Conservation (phyloP, 768 basidiomycete genomes). For the Aureoboletus auriporus region DNA sequence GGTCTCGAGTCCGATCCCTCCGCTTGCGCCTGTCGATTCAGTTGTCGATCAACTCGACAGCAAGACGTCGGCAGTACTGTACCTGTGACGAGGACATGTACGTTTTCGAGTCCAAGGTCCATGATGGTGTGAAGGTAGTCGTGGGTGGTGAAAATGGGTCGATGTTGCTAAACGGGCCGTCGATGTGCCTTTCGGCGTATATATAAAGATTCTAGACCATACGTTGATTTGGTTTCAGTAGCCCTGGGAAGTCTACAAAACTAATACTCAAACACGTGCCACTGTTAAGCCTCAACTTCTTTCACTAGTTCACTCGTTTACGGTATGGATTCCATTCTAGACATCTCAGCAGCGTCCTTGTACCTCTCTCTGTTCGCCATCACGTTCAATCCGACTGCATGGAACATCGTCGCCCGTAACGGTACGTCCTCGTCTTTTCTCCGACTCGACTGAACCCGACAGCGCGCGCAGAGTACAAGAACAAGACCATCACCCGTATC, state of each 20-base stretch:
- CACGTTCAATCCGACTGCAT: constrained; percentile 88
- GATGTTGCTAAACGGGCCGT: neutral
- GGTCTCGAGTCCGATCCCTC: constrained; percentile 70
- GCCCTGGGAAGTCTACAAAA: too few species aligned
- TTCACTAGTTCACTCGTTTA: too few species aligned
- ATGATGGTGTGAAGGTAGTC: constrained; percentile 19
- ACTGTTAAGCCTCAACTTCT: too few species aligned
- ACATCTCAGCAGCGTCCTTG: constrained; percentile 63
- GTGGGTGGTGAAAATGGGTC: neutral
- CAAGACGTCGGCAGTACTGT: neutral
- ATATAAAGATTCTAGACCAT: constrained; percentile 5
- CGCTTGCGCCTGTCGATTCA: constrained; percentile 55
- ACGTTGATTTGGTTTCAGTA: too few species aligned
- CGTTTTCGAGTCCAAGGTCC: constrained; percentile 55
- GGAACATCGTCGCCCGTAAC: constrained; percentile 93
- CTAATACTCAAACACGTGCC: too few species aligned
- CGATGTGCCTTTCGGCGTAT: constrained; percentile 2
- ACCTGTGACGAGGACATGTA: constrained; percentile 73
- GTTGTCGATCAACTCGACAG: neutral
- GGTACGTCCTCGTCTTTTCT: neutral
- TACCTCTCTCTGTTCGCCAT: constrained; percentile 65
- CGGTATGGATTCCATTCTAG: constrained; percentile 34
- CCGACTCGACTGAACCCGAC: neutral
- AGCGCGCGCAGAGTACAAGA: constrained; percentile 58
- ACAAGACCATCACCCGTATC: constrained; percentile 82